Evolutionary conservation across 768 basidiomycete genomes (phyloP).

Genomic region (Gyrodon lividus): DNA sequence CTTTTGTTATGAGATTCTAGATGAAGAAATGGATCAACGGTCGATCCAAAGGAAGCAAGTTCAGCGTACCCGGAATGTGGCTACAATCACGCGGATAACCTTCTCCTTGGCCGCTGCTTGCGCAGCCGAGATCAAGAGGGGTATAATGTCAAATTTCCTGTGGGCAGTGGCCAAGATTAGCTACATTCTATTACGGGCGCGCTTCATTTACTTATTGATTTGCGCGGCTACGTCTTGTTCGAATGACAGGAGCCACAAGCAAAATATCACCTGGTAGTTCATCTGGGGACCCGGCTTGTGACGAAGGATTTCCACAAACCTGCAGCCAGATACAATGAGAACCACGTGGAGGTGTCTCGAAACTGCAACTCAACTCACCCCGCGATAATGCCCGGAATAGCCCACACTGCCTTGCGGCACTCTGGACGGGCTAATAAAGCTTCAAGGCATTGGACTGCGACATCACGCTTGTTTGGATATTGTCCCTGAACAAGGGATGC

Average conservation of each 20-base stretch:
- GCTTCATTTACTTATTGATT: constrained; percentile 71
- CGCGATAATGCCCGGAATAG: constrained; percentile 59
- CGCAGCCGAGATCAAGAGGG: constrained; percentile 78
- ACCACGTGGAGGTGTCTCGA: not conserved
- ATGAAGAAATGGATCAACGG: constrained; percentile 1
- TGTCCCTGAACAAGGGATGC: constrained; percentile 59
- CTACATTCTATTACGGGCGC: not conserved
- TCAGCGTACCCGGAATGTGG: constrained; percentile 80
- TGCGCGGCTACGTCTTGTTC: constrained; percentile 82
- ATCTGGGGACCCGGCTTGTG: constrained; percentile 86
- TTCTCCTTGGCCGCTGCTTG: constrained; percentile 95
- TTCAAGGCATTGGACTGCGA: constrained; percentile 90
- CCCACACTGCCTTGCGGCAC: constrained; percentile 81
- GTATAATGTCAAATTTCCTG: constrained; percentile 89
- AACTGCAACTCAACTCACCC: constrained; percentile 54
- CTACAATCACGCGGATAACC: constrained; percentile 88
- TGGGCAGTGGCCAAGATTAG: not conserved
- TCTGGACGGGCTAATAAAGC: constrained; percentile 79
- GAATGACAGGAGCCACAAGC: constrained; percentile 92
- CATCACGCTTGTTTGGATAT: constrained; percentile 72
- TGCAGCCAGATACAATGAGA: constrained; percentile 29
- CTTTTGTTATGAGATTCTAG: constrained; percentile 87
- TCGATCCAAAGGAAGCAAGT: not conserved
- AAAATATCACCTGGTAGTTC: constrained; percentile 92
- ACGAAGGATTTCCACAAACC: constrained; percentile 81